Percentiles rank a stretch among this genome's conserved stretches.
phyloP scores from a whole-genome alignment of 1,284 basidiomycete species.

The Boletus smithii region DNA sequence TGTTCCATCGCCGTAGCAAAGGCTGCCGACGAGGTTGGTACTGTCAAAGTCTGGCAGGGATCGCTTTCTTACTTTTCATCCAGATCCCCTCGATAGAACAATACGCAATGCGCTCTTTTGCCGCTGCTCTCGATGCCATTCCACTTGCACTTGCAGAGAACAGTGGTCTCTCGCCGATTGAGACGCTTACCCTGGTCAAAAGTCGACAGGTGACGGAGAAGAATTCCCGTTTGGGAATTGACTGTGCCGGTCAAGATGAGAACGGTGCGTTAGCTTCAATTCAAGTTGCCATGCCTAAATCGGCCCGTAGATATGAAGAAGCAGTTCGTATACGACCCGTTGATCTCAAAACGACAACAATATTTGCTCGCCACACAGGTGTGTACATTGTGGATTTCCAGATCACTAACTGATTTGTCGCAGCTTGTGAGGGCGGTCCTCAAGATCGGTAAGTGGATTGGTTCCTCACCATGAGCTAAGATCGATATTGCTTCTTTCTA shows the following conservation, averaged over 20 bases:
- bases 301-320: conserved; percentile 84
- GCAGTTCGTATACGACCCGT: conserved; percentile 95
- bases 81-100: conserved; percentile 96
- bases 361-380: conserved; percentile 97
- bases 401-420: not conserved
- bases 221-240: conserved; percentile 86
- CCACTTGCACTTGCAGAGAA: conserved; percentile 97
- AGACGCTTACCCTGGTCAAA: conserved; percentile 93
- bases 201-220: conserved; percentile 88
- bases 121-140: conserved; percentile 89
- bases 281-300: conserved; percentile 1
- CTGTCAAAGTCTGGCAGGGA: conserved; percentile 1
- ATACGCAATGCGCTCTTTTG: conserved; percentile 98
- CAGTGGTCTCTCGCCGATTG: conserved; percentile 94
- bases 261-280: conserved; percentile 58
- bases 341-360: conserved; percentile 97
- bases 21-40: conserved; percentile 83
- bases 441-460: conserved; percentile 29
- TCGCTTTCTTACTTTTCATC: not conserved
- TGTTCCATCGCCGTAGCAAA: conserved; percentile 91
- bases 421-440: conserved; percentile 35
- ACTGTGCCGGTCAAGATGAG: conserved; percentile 84
- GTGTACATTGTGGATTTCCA: conserved; percentile 19
- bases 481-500: conserved; percentile 11
- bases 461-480: not conserved